Evolutionary conservation across 345 rosid species (phyloP).

Genomic region (Pistacia vera): DNA sequence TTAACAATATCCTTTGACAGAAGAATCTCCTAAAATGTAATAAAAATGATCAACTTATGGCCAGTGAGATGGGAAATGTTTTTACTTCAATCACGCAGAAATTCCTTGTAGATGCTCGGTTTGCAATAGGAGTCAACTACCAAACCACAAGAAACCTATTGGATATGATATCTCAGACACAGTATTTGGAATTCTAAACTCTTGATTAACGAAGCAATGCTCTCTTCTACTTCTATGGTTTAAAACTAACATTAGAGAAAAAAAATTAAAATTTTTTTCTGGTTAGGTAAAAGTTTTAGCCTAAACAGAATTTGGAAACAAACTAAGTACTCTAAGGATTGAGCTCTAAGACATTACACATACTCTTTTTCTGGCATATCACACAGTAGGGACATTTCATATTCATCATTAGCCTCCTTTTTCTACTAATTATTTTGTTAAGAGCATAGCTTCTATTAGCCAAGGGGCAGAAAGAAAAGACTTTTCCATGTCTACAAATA

Average conservation of each 20-base stretch:
- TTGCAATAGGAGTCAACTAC: not conserved
- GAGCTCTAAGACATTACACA: not conserved
- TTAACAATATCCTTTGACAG: not conserved
- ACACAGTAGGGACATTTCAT: not conserved
- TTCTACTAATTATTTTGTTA: not conserved
- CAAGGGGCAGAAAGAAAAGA: not conserved
- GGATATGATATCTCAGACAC: not conserved
- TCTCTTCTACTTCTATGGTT: not conserved
- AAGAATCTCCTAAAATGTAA: not conserved
- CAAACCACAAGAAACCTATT: not conserved
- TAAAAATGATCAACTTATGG: not conserved
- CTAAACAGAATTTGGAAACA: not conserved
- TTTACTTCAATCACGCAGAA: not conserved
- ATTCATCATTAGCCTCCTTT: not conserved
- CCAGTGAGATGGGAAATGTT: not conserved
- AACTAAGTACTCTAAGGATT: not conserved
- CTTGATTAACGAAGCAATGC: not conserved
- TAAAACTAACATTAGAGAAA: not conserved
- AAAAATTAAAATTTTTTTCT: not conserved
- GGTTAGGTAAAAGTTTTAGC: not conserved
- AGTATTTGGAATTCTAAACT: not conserved
- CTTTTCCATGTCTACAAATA: not conserved
- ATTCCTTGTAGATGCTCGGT: not conserved
- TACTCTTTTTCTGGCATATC: not conserved
- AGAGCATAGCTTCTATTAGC: not conserved